Evolutionary conservation across 768 basidiomycete genomes (phyloP).

Genomic region (Termitomyces sp.): DNA sequence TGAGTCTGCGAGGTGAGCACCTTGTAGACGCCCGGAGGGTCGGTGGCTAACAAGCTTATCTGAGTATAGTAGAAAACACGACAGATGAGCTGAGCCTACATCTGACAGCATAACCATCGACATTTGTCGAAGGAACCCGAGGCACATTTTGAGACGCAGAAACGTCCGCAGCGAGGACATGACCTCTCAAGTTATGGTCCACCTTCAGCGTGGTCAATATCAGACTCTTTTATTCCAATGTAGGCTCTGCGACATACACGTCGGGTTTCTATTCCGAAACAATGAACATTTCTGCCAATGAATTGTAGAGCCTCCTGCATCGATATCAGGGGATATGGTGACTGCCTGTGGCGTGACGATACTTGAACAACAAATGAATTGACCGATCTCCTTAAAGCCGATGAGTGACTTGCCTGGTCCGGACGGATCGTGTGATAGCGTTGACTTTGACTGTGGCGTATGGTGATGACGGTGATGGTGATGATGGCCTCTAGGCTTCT

Average conservation of each 20-base stretch:
- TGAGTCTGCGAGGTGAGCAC: constrained; percentile 60
- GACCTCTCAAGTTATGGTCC: constrained; percentile 48
- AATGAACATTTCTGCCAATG: constrained; percentile 43
- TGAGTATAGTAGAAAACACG: neutral
- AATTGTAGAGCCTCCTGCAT: constrained; percentile 58
- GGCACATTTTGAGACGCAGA: constrained; percentile 63
- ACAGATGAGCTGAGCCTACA: constrained; percentile 37
- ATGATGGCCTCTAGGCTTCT: constrained; percentile 21
- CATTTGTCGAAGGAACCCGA: constrained; percentile 62
- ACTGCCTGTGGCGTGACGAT: constrained; percentile 65
- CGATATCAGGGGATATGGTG: constrained; percentile 69
- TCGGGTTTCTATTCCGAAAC: constrained; percentile 31
- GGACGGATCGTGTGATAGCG: constrained; percentile 65
- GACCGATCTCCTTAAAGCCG: neutral
- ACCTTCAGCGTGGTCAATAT: constrained; percentile 39
- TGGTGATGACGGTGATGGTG: constrained; percentile 27
- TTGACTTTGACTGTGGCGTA: constrained; percentile 48
- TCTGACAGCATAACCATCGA: constrained; percentile 83
- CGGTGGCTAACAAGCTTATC: constrained; percentile 40
- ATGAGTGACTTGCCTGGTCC: constrained; percentile 46
- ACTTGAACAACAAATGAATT: constrained; percentile 31
- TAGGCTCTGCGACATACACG: constrained; percentile 31
- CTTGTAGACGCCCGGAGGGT: constrained; percentile 58
- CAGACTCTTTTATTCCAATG: neutral
- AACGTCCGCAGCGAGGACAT: constrained; percentile 74